These are phyloP conservation scores for Dalbergia cochinchinensis DNA, from an alignment of 306 rosid species.

Conservation along the genomic window DNA sequence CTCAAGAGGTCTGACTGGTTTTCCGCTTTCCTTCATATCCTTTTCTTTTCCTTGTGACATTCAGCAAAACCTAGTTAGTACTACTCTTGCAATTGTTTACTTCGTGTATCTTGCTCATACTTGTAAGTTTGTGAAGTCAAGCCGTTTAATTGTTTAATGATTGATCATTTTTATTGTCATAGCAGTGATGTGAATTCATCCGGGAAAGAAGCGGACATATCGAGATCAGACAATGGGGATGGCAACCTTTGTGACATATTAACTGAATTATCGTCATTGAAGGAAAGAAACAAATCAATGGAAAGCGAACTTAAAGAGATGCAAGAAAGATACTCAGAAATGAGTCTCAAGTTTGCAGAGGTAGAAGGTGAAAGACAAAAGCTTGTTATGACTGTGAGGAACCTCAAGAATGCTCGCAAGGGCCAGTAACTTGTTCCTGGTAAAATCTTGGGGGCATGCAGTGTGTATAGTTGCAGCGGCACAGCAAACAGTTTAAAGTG, in stretches of 20 bases:
- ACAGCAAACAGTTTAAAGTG: constrained; percentile 46
- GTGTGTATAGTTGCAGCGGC: constrained; percentile 57
- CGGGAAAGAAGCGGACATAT: constrained; percentile 46
- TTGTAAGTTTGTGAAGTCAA: constrained; percentile 23
- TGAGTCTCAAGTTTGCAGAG: constrained; percentile 97
- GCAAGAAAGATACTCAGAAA: constrained; percentile 96
- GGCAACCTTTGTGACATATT: constrained; percentile 44
- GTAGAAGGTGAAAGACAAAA: constrained; percentile 99
- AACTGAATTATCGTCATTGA: constrained; percentile 60
- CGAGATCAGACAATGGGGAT: constrained; percentile 25
- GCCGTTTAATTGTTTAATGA: constrained; percentile 28
- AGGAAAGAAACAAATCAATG: constrained; percentile 71
- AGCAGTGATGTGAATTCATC: constrained; percentile 50
- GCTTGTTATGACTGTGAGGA: constrained; percentile 90
- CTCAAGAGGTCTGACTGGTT: constrained; percentile 56
- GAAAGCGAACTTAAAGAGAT: constrained; percentile 85
- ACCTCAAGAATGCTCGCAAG: constrained; percentile 75
- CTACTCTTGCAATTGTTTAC: background rate
- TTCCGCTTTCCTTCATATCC: constrained; percentile 29
- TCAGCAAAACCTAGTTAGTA: background rate
- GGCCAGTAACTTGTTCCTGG: constrained; percentile 41
- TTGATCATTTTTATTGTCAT: constrained; percentile 30
- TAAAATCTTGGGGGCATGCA: constrained; percentile 30
- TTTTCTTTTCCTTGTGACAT: constrained; percentile 16
- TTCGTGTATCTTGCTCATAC: background rate